Percentiles rank a stretch among this genome's conserved stretches.
Evolutionary conservation across 306 rosid genomes (phyloP).

Genomic region (Sesbania bispinosa): DNA sequence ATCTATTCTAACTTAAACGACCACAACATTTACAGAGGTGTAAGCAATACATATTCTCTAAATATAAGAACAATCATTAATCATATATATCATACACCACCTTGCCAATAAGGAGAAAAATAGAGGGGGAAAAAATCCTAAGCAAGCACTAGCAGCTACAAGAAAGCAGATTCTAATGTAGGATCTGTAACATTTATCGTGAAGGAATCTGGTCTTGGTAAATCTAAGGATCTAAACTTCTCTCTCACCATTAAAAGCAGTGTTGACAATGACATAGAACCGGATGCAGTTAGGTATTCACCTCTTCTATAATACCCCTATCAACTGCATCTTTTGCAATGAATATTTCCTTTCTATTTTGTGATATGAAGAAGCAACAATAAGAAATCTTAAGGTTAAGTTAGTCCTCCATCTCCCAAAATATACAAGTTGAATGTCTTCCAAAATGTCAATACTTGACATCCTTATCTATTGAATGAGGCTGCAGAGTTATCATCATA

Average conservation of each 20-base stretch:
- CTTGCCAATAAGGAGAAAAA: not conserved
- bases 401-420: slow-evolving; percentile 29
- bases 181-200: not conserved
- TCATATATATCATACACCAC: slow-evolving; percentile 28
- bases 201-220: not conserved
- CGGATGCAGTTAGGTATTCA: not conserved
- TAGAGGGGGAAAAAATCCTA: slow-evolving; percentile 2
- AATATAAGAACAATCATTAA: slow-evolving; percentile 8
- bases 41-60: slow-evolving; percentile 16
- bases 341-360: not conserved
- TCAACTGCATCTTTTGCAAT: slow-evolving; percentile 25
- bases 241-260: slow-evolving; percentile 12
- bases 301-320: not conserved
- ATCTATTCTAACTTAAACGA: not conserved
- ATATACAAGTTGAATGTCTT: slow-evolving; percentile 27
- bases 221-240: slow-evolving; percentile 23
- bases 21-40: slow-evolving; percentile 21
- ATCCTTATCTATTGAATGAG: slow-evolving; percentile 64
- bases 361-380: slow-evolving; percentile 19
- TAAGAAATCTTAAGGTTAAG: slow-evolving; percentile 19
- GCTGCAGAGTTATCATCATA: slow-evolving; percentile 90
- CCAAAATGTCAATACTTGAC: not conserved
- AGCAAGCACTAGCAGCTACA: slow-evolving; percentile 18
- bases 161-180: slow-evolving; percentile 12
- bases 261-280: not conserved